Conservation (phyloP, 169 alveolate species). For the Eimeria necatrix region DNA sequence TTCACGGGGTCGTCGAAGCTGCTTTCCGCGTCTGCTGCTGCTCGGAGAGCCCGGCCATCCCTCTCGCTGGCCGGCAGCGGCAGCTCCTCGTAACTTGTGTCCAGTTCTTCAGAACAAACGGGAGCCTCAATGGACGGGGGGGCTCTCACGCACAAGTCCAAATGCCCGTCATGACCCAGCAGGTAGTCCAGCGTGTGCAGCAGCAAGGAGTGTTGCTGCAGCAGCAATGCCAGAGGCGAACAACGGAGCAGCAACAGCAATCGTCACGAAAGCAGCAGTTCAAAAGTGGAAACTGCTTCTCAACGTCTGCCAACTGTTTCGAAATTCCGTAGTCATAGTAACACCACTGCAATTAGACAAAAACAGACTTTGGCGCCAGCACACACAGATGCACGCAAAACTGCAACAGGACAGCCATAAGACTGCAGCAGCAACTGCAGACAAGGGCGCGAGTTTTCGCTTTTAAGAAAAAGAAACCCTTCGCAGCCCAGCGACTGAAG, state of each 20-base stretch:
- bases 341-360: no score
- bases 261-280: background rate
- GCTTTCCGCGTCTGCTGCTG: background rate
- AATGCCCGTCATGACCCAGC: conserved; percentile 16
- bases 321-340: no score
- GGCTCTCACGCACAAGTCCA: conserved; percentile 39
- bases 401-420: background rate
- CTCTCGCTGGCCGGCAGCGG: no score
- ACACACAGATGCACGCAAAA: background rate
- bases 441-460: no score
- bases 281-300: no score
- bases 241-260: background rate
- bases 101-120: no score
- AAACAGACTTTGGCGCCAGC: background rate
- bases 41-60: no score
- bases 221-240: background rate
- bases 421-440: no score
- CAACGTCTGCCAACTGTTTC: no score
- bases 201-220: conserved; percentile 59
- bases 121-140: background rate
- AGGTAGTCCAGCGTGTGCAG: conserved; percentile 64
- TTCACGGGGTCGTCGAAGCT: background rate
- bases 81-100: no score
- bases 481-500: no score
- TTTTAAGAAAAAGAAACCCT: no score